Evolutionary conservation across 805 yeast genomes (phyloP).

Genomic region (Candida nonsorbophila): DNA sequence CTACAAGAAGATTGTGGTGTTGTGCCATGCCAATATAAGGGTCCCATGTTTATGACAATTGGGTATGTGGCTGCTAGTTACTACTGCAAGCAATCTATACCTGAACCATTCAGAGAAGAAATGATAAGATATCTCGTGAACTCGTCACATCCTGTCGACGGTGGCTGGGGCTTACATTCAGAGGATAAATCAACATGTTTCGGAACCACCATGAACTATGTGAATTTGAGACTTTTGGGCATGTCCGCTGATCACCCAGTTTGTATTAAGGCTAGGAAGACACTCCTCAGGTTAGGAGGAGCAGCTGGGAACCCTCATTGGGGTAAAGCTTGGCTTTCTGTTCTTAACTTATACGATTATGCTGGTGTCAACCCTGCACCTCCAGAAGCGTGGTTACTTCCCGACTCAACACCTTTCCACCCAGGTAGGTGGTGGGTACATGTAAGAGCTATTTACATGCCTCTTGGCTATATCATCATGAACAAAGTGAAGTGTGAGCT

Average conservation of each 20-base stretch:
- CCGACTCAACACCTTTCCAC: conserved; percentile 76
- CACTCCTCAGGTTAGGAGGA: conserved; percentile 75
- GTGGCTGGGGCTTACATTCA: conserved; percentile 99
- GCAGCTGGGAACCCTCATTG: conserved; percentile 91
- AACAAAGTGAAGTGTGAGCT: conserved; percentile 49
- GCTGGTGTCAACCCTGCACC: conserved; percentile 99
- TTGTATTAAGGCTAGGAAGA: conserved; percentile 66
- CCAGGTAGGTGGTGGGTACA: conserved; percentile 99
- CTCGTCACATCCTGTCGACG: conserved; percentile 93
- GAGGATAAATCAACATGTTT: conserved; percentile 92
- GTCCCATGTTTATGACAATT: conserved; percentile 96
- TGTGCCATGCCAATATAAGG: conserved; percentile 90
- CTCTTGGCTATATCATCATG: conserved; percentile 76
- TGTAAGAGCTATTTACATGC: conserved; percentile 84
- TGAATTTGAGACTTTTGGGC: conserved; percentile 76
- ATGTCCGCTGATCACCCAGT: conserved; percentile 70
- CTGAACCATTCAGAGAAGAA: conserved; percentile 62
- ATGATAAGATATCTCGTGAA: conserved; percentile 84
- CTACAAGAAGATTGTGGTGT: conserved; percentile 85
- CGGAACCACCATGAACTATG: conserved; percentile 88
- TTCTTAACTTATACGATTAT: conserved; percentile 82
- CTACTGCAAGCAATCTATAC: conserved; percentile 62
- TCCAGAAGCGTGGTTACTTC: conserved; percentile 87
- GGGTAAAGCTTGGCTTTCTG: conserved; percentile 92
- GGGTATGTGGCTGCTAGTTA: conserved; percentile 79